Base-by-base conservation (phyloP, 148 eudicot genomes). In the Polygonum maritimum region DNA sequence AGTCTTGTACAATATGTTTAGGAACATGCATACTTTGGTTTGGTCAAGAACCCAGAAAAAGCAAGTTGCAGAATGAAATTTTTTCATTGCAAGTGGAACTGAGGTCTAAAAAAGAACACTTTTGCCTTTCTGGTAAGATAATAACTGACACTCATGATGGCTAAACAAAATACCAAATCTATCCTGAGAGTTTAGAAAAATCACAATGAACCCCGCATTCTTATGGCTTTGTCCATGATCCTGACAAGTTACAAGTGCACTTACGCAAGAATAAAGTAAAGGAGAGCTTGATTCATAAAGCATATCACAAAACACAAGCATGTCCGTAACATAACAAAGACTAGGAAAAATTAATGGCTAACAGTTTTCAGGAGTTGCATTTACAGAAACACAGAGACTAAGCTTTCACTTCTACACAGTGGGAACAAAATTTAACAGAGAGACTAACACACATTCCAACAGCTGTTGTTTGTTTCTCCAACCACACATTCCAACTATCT, bases 401-500 rank as follows among this genome's bases (percentile, higher is more conserved):
- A 11, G 45, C 0, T 67, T 67, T 67, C 45, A 35, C 15, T 67
- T 67, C 10, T 67, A 67, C 71, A 67, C 41, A 67, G 10, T 67
- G 71, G 16, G 3, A 26, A 31, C 69, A 26, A 26, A 62, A 62
- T 62, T 33, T 62, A 62, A 62, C 38, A 62, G 21, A 62, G 69
- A 62, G 69, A 26, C 5, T 26, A 62, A 62, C 69, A 62, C 69
- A 31, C 31, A 26, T 26, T 26, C 31, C 31, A 11, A 57, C 63
- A 62, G 31, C 38, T 10, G 69, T 5, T 12, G 69, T 67, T 67
- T 67, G 71, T 67, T 67, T 15, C 36, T 67, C 71, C 71, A 33
- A 67, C 19, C 71, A 38, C 71, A 15, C 71, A 67, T 38, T 63
- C 70, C 70, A 41, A 16, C 41, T 67, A 67, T 67, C 45, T 38